These are phyloP conservation scores for Phytophthora citrophthora DNA, from an alignment of 352 stramenopile genomes.

Conservation along the genomic window DNA sequence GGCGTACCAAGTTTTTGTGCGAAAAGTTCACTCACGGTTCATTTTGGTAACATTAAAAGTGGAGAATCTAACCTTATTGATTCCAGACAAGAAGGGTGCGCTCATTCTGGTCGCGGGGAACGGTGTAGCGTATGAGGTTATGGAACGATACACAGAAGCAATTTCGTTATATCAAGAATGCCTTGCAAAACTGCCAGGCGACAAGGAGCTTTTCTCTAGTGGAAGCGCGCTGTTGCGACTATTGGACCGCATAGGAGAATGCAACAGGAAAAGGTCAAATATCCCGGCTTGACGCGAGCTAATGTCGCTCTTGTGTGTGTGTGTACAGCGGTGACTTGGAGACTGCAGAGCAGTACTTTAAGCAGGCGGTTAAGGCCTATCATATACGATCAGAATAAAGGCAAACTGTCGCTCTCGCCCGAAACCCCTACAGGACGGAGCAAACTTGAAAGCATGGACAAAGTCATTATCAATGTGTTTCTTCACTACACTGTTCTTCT, in stretches of 20 bases:
- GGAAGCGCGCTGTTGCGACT: no score
- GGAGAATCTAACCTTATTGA: neutral
- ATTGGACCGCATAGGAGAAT: constrained; percentile 71
- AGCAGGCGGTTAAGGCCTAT: constrained; percentile 20
- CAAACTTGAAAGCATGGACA: constrained; percentile 11
- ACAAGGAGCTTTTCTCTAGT: no score
- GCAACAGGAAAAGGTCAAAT: constrained; percentile 55
- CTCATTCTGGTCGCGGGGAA: constrained; percentile 69
- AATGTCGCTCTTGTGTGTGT: neutral
- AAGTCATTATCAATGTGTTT: constrained; percentile 28
- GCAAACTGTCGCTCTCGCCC: constrained; percentile 21
- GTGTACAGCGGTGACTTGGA: constrained; percentile 11
- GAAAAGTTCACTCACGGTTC: no score
- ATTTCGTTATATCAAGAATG: constrained; percentile 54
- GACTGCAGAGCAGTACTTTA: constrained; percentile 27
- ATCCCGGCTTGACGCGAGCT: neutral
- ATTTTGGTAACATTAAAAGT: no score
- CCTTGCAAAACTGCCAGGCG: no score
- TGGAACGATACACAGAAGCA: constrained; percentile 41
- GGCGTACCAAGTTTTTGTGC: no score
- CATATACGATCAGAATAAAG: constrained; percentile 28
- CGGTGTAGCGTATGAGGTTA: constrained; percentile 63
- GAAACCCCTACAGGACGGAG: no score
- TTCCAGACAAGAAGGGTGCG: constrained; percentile 53
- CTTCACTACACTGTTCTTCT: constrained; percentile 29